Base-by-base conservation (phyloP, 2,329 filamentous ascomycete species). In the Xylaria sp. region DNA sequence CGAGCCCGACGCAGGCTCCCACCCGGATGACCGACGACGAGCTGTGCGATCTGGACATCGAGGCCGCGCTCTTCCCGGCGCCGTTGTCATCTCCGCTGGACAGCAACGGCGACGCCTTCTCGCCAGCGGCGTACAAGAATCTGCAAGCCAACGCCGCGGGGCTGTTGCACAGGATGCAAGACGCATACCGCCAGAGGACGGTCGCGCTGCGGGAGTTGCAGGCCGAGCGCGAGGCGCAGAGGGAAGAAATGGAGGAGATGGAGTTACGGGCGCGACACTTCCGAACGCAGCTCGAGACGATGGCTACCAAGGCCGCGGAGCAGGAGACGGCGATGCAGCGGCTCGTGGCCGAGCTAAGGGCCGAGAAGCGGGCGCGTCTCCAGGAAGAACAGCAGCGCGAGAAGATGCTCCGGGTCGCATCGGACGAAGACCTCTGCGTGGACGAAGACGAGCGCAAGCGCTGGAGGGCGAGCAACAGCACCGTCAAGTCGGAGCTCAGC, bases 71-170 rank as follows among this genome's bases (percentile, higher is more conserved):
- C 13, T 89, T 85, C 67, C 86, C 87, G 23, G 20, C 55, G 25
- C 10, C 55, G 25, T 25, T 20, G 0, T 80, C 80, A 2, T 73
- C 80, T 0, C 80, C 84, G 0, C 71, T 74, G 0, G 81, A 84
- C 13, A 77, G 81, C 43, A 84, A 83, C 10, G 78, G 81, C 43
- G 85, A 88, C 46, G 74, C 84, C 1, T 88, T 89, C 76, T 89
- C 87, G 0, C 87, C 87, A 0, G 82, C 85, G 0, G 84, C 85
- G 10, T 90, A 85, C 78, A 89, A 88, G 75, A 89, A 87, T 74
- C 81, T 90, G n/a, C 86, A 87, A 66, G 78, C 80, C 70, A 88
- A 87, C 65, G 89, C 89, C 2, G 80, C 81, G 4, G 85, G 86
- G 4, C 78, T 90, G 4, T 76, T 91, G 28, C 80, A 79, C 25